phyloP scores from a whole-genome alignment of 1,139 yeast species.

The Yamadazyma friedrichii region DNA sequence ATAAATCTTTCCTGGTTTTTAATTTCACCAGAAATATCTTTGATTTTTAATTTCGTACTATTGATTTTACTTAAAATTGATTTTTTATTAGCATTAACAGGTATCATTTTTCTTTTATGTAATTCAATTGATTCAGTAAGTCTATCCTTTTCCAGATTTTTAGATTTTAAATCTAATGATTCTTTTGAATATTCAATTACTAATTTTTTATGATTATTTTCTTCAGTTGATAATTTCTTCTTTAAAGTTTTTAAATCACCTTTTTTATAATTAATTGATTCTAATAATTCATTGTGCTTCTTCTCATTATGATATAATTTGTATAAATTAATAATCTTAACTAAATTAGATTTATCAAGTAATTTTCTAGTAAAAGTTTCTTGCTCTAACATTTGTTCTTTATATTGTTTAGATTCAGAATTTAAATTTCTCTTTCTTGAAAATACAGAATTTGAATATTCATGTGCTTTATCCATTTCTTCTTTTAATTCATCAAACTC shows the following conservation, averaged over 20 bases:
- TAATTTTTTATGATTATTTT: slow-evolving; percentile 27
- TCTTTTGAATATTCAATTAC: slow-evolving; percentile 49
- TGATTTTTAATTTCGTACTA: slow-evolving; percentile 50
- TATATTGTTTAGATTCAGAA: slow-evolving; percentile 77
- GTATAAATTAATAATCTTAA: slow-evolving; percentile 57
- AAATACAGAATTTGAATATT: slow-evolving; percentile 62
- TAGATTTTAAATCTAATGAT: slow-evolving; percentile 41
- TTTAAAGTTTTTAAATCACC: slow-evolving; percentile 30
- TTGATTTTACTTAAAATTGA: slow-evolving; percentile 47
- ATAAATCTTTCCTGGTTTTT: slow-evolving; percentile 50
- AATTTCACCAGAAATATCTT: slow-evolving; percentile 53
- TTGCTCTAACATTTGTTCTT: slow-evolving; percentile 73
- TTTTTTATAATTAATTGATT: slow-evolving; percentile 24
- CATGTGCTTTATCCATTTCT: slow-evolving; percentile 66
- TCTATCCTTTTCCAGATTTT: slow-evolving; percentile 36
- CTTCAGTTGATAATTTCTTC: slow-evolving; percentile 21
- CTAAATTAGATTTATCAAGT: slow-evolving; percentile 45
- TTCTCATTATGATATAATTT: slow-evolving; percentile 65
- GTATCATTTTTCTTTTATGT: slow-evolving; percentile 50
- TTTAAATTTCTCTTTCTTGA: slow-evolving; percentile 71
- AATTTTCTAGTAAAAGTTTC: slow-evolving; percentile 63
- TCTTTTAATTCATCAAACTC: slow-evolving; percentile 72
- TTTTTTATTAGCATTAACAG: slow-evolving; percentile 54
- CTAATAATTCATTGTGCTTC: slow-evolving; percentile 34
- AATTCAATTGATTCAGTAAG: slow-evolving; percentile 42